Base-by-base conservation (phyloP, 768 basidiomycete species). In the Leccinum subgranulosum region DNA sequence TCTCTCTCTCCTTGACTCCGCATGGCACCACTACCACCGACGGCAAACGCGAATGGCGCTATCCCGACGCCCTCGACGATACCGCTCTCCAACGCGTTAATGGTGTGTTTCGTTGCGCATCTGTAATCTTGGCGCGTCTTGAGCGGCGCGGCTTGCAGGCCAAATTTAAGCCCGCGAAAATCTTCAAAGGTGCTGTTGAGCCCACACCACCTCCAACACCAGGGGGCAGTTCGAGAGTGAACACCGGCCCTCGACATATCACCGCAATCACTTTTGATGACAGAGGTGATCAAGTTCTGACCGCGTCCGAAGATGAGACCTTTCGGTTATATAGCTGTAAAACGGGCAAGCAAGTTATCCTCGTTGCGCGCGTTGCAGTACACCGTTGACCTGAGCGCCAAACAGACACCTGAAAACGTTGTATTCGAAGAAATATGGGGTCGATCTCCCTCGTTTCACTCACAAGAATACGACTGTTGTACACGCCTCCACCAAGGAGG, bases 401-500 rank as follows among this genome's bases (percentile, higher is more conserved):
- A 60, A 57, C 64, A 91, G 95, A 78, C 81, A 81, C 52, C 65
- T 83, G 33, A 94, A 92, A 73, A 87, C 86, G 1, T 73, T 94
- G 3, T 84, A 88, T 65, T 98, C 95, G 0, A 94, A 95, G 74
- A 99, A 99, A 72, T 99, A 98, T 72, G 97, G 97, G 1, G 89
- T 94, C 47, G 92, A 96, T 73, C 81, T 95, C 19, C 92, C 94
- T 21, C 85, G 96, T 3, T 97, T 98, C 67, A 98, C 96, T 0
- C 97, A 98, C 76, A 91, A 90, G 69, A 87, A 84, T 63, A 84
- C 86, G 0, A 84, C 88, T 3, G 87, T 98, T 49, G 69, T 98
- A 3, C 86, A 98, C 66, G 90, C 95, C 8, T 95, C 92, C 5
- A 98, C 95, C 17, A 98, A 96, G 71, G 91, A 90, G 71, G 92